Percentiles rank a stretch among this genome's conserved stretches.
Evolutionary conservation across 805 yeast species (phyloP).

Genomic region (Phaffomyces opuntiae): DNA sequence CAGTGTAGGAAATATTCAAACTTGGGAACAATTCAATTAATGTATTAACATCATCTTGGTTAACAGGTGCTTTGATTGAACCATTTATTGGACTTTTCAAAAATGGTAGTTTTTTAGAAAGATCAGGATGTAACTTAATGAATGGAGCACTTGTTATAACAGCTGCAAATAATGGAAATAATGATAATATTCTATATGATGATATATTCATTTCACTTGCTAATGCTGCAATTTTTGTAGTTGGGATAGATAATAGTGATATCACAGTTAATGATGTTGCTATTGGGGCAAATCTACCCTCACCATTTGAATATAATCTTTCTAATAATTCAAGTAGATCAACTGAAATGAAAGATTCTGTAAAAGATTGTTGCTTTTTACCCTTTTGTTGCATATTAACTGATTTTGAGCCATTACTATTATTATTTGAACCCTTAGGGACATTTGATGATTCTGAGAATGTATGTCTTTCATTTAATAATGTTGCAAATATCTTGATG

Average conservation of each 20-base stretch:
- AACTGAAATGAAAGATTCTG: conserved; percentile 45
- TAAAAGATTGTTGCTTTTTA: conserved; percentile 28
- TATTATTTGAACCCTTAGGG: background rate
- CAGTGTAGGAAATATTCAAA: conserved; percentile 39
- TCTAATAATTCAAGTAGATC: conserved; percentile 59
- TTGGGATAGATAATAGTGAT: conserved; percentile 31
- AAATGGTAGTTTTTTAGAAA: conserved; percentile 44
- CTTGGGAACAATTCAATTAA: conserved; percentile 62
- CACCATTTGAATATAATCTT: conserved; percentile 75
- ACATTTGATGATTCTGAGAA: background rate
- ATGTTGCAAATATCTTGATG: conserved; percentile 10
- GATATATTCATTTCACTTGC: conserved; percentile 40
- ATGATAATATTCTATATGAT: conserved; percentile 33
- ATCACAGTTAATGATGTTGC: conserved; percentile 45
- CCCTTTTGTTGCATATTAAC: background rate
- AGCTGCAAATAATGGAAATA: conserved; percentile 50
- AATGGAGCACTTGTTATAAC: conserved; percentile 44
- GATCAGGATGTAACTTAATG: conserved; percentile 40
- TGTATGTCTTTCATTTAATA: conserved; percentile 8
- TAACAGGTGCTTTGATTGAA: conserved; percentile 1
- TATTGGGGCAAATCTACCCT: conserved; percentile 54
- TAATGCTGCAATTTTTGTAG: conserved; percentile 23
- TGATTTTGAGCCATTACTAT: background rate
- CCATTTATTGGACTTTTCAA: conserved; percentile 21
- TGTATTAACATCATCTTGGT: conserved; percentile 32